Conservation (phyloP, 306 rosid species). For the Hylodesmum podocarpum region DNA sequence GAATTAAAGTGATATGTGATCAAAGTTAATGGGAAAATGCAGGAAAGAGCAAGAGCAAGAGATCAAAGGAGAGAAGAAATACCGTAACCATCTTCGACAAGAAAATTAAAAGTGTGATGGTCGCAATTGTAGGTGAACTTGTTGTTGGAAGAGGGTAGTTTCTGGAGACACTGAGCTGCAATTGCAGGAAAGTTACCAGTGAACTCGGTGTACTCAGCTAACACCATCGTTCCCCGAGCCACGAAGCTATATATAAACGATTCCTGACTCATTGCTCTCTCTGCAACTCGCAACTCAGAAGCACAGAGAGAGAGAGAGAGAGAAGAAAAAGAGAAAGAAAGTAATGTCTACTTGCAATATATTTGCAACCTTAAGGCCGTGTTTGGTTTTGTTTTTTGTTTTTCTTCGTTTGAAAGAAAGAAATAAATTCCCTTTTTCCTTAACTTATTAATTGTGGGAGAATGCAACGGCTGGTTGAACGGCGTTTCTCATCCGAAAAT, state of each 20-base stretch:
- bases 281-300: conserved; percentile 13
- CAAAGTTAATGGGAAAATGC: background rate
- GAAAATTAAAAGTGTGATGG: conserved; percentile 86
- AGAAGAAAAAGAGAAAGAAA: background rate
- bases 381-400: background rate
- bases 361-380: conserved; percentile 3
- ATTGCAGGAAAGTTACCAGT: conserved; percentile 95
- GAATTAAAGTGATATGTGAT: conserved; percentile 22
- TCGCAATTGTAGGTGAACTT: conserved; percentile 91
- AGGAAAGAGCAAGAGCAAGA: background rate
- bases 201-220: conserved; percentile 92
- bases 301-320: background rate
- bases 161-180: conserved; percentile 90
- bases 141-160: conserved; percentile 78
- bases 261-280: conserved; percentile 66
- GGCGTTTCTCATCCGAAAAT: background rate
- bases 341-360: background rate
- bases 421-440: background rate
- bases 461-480: background rate
- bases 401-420: conserved; percentile 39
- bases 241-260: conserved; percentile 91
- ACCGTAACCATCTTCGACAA: conserved; percentile 93
- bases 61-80: conserved; percentile 15
- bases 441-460: background rate
- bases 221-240: conserved; percentile 87